These are phyloP conservation scores for Rhynchosporium secalis DNA, from an alignment of 2,329 filamentous ascomycete genomes.

Conservation along the genomic window DNA sequence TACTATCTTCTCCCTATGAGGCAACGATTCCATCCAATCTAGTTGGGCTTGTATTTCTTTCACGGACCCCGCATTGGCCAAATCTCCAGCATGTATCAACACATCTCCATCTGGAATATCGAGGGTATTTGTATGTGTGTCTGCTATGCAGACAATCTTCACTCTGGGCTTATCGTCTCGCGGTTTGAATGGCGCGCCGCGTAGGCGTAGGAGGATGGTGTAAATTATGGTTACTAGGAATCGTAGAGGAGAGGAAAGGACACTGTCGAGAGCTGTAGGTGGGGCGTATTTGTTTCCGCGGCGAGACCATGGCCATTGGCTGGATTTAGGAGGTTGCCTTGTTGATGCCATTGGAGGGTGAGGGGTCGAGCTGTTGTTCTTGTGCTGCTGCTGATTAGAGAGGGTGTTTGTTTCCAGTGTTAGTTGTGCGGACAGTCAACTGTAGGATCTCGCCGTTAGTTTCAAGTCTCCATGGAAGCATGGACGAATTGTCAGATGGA, in stretches of 20 bases:
- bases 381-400: background rate
- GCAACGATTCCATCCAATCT: slow-evolving; percentile 75
- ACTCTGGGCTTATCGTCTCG: slow-evolving; percentile 58
- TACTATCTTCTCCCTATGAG: slow-evolving; percentile 77
- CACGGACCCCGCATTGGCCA: slow-evolving; percentile 71
- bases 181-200: slow-evolving; percentile 62
- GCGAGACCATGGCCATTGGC: slow-evolving; percentile 36
- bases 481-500: background rate
- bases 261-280: slow-evolving; percentile 56
- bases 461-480: slow-evolving; percentile 1
- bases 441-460: slow-evolving; percentile 1
- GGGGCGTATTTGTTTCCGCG: slow-evolving; percentile 36
- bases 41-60: slow-evolving; percentile 78
- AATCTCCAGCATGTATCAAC: slow-evolving; percentile 86
- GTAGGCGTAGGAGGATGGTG: slow-evolving; percentile 63
- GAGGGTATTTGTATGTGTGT: slow-evolving; percentile 72
- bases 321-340: background rate
- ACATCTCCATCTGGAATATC: slow-evolving; percentile 77
- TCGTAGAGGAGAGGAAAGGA: slow-evolving; percentile 69
- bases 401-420: background rate
- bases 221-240: slow-evolving; percentile 64
- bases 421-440: background rate
- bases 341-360: slow-evolving; percentile 5
- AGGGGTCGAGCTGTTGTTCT: background rate
- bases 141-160: slow-evolving; percentile 83